A percentile compares a stretch with the other conserved stretches of the same genome.
phyloP scores from a whole-genome alignment of 2,329 filamentous ascomycete species.

The Hansfordia pulvinata region DNA sequence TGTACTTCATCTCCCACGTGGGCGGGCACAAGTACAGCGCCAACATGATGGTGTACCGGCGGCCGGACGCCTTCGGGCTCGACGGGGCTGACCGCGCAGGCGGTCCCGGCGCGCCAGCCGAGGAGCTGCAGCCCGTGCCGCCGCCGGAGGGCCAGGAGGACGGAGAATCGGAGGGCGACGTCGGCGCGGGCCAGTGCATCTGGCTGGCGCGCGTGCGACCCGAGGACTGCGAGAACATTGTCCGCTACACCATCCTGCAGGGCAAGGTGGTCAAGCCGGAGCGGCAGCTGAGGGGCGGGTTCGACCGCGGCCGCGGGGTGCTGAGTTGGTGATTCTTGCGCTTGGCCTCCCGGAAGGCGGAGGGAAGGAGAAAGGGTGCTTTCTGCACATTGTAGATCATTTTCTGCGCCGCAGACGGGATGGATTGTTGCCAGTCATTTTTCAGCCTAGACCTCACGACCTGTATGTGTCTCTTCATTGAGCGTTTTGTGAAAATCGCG shows the following conservation, averaged over 20 bases:
- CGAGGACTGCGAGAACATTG: slow-evolving; percentile 85
- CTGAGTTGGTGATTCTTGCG: slow-evolving; percentile 92
- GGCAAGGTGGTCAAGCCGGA: slow-evolving; percentile 90
- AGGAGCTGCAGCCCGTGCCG: slow-evolving; percentile 2
- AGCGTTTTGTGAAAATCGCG: too few species aligned
- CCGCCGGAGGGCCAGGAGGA: slow-evolving; percentile 12
- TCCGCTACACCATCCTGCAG: slow-evolving; percentile 78
- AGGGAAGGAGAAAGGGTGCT: too few species aligned
- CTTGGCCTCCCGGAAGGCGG: too few species aligned
- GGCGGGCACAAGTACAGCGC: slow-evolving; percentile 95
- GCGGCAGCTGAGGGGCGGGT: slow-evolving; percentile 75
- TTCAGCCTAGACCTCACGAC: too few species aligned
- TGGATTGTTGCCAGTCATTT: too few species aligned
- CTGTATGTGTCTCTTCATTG: too few species aligned
- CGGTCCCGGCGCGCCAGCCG: slow-evolving; percentile 5
- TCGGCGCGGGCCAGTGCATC: slow-evolving; percentile 73
- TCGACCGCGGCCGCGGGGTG: slow-evolving; percentile 67
- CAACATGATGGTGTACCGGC: slow-evolving; percentile 85
- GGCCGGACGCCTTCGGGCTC: slow-evolving; percentile 41
- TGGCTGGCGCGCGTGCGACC: slow-evolving; percentile 79
- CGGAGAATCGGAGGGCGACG: slow-evolving; percentile 22
- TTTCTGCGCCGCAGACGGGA: too few species aligned
- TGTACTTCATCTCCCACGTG: slow-evolving; percentile 94
- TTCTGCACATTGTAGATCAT: too few species aligned
- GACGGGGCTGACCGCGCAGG: slow-evolving; percentile 26